Evolutionary conservation across 169 alveolate genomes (phyloP).

Genomic region (Miamiensis avidus): DNA sequence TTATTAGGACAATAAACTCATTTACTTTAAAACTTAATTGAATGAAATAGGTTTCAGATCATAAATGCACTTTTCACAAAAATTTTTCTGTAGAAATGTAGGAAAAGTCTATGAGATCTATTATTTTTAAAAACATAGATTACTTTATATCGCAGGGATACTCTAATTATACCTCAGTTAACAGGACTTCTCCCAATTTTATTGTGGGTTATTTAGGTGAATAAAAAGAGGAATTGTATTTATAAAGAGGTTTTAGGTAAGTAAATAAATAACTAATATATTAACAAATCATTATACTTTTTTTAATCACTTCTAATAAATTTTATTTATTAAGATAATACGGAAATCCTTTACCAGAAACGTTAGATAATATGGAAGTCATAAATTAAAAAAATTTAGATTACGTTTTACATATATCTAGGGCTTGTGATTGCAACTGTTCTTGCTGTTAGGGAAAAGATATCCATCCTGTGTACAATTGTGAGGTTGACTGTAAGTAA

Average conservation of each 20-base stretch:
- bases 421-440: neutral
- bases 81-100: neutral
- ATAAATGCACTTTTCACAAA: neutral
- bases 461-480: neutral
- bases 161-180: neutral
- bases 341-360: neutral
- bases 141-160: neutral
- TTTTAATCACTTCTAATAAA: no score
- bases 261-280: neutral
- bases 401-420: neutral
- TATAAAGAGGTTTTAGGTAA: neutral
- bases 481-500: neutral
- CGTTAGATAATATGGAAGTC: neutral
- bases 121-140: no score
- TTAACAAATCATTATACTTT: neutral
- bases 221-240: neutral
- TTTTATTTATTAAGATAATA: neutral
- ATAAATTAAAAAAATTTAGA: neutral
- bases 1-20: no score
- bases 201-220: neutral
- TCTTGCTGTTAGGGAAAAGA: neutral
- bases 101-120: neutral
- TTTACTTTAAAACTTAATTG: no score
- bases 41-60: neutral
- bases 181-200: neutral